Percentiles rank a stretch among this genome's conserved stretches.
Evolutionary conservation across 345 rosid genomes (phyloP).

Genomic region (Euphorbia peplus): DNA sequence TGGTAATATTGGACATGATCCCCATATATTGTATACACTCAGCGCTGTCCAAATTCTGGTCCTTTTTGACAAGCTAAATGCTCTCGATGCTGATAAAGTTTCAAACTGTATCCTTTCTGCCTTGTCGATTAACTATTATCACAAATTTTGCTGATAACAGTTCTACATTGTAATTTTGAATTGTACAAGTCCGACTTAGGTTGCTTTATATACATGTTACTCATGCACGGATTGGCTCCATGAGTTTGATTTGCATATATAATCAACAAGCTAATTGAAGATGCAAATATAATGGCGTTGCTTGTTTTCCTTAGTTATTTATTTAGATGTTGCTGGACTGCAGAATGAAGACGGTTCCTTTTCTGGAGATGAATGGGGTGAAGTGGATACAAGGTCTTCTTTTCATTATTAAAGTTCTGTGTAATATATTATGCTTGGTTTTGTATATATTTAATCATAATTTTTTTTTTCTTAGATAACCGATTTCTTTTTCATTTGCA

Average conservation of each 20-base stretch:
- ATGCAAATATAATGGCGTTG: not conserved
- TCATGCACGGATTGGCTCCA: no score
- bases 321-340: conserved; percentile 62
- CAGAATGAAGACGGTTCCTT: conserved; percentile 97
- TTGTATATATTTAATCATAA: not conserved
- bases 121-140: not conserved
- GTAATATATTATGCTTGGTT: not conserved
- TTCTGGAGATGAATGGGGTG: conserved; percentile 95
- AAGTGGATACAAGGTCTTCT: conserved; percentile 78
- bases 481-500: conserved; percentile 19
- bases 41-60: conserved; percentile 85
- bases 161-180: no score
- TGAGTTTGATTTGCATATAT: not conserved
- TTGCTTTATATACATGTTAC: no score
- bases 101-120: conserved; percentile 72
- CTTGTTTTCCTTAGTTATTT: conserved; percentile 31
- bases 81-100: conserved; percentile 64
- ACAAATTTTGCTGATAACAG: no score
- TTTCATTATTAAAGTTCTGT: not conserved
- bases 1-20: conserved; percentile 90
- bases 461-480: not conserved
- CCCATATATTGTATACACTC: conserved; percentile 71
- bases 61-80: conserved; percentile 61
- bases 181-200: no score
- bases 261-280: not conserved